Base-by-base conservation (phyloP, 257 asterid species). In the Solanum corneliomulleri region DNA sequence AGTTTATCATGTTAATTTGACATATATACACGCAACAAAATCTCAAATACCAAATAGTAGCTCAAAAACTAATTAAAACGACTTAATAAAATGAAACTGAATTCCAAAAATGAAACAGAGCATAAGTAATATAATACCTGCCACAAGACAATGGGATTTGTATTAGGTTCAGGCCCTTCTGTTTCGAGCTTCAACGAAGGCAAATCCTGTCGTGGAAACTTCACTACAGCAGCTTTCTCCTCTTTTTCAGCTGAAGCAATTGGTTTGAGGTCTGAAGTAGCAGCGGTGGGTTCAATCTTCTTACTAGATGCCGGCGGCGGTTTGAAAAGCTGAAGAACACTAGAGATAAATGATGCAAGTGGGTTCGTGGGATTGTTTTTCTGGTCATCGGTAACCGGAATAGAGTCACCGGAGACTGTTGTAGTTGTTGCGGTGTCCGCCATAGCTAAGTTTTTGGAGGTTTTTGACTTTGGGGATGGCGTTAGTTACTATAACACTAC, bases 141-240 rank as follows among this genome's bases (percentile, higher is more conserved):
- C 98, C 98, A 94, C 9, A 94, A 91, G 60, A 92, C 85, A n/a
- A 89, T 69, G 13, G 98, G 96, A 80, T 90, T 92, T 56, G 93
- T 91, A 31, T 86, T 89, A 87, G 84, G 89, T 39, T 92, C 95
- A 88, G 89, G 88, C 71, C 86, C 94, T 27, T 90, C 94, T 18
- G 91, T 83, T 88, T 94, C 94, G 82, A 94, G 88, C 89, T 92
- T 93, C 92, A 94, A 20, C 69, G 93, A 88, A 87, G 89, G 89
- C 47, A 87, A 84, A 33, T 66, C 86, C 90, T 87, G 93, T 87
- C 41, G 88, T 44, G 95, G 95, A n/a, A 90, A 90, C 71, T 86
- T 88, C 81, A 92, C 94, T n/a, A 86, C 29, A 29, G 70, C 69
- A 15, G 93, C 75, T 14, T 88, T 90, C 8, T 58, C 69, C 41